phyloP scores from a whole-genome alignment of 768 basidiomycete genomes.

The Ramaria sp. region DNA sequence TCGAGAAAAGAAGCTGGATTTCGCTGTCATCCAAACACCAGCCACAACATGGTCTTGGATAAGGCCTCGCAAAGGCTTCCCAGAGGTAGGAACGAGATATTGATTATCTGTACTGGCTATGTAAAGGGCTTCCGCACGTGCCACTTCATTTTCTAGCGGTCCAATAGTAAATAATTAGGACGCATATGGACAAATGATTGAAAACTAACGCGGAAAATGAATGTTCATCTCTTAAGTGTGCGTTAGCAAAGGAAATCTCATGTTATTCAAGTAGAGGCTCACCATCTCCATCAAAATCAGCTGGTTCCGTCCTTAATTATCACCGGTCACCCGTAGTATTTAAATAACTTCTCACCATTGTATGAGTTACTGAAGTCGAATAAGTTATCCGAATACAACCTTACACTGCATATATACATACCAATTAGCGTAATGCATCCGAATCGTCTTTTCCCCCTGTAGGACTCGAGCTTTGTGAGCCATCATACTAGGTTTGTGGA shows the following conservation, averaged over 20 bases:
- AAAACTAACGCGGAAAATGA: conserved; percentile 85
- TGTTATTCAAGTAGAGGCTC: conserved; percentile 14
- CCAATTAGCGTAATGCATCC: conserved; percentile 99
- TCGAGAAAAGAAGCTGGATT: conserved; percentile 87
- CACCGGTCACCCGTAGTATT: not conserved
- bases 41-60: conserved; percentile 99
- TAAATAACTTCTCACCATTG: conserved; percentile 54
- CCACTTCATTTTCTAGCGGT: conserved; percentile 76
- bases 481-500: conserved; percentile 99
- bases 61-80: conserved; percentile 91
- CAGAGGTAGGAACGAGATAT: conserved; percentile 97
- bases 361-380: conserved; percentile 73
- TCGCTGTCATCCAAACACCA: conserved; percentile 98
- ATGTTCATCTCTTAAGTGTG: conserved; percentile 92
- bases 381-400: conserved; percentile 12
- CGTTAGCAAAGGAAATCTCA: conserved; percentile 7
- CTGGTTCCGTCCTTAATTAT: conserved; percentile 23
- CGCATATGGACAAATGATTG: not conserved
- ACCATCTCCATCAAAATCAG: conserved; percentile 93
- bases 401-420: conserved; percentile 20
- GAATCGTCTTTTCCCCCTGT: conserved; percentile 94
- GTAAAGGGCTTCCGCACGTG: conserved; percentile 85
- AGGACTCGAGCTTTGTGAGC: conserved; percentile 86
- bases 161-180: conserved; percentile 4
- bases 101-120: conserved; percentile 98